phyloP scores from a whole-genome alignment of 345 rosid genomes.

The Eucalyptus cloeziana region DNA sequence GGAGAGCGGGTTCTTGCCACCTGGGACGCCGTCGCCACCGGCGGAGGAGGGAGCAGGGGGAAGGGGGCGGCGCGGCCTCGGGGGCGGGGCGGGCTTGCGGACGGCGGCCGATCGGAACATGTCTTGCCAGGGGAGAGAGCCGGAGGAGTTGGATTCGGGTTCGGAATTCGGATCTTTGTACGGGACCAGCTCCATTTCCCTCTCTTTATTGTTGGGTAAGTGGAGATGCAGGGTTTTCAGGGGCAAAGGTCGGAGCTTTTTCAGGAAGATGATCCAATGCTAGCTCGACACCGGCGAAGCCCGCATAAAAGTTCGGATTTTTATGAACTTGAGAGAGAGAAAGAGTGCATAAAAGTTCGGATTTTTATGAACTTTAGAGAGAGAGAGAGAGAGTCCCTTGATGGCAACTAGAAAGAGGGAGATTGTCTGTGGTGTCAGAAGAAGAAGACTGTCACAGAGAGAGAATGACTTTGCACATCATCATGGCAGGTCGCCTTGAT shows the following conservation, averaged over 20 bases:
- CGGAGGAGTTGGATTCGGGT: slow-evolving; percentile 27
- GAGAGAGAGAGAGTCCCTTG: neutral
- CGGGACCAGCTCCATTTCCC: slow-evolving; percentile 69
- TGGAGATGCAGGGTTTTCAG: neutral
- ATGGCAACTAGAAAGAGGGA: neutral
- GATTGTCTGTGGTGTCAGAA: neutral
- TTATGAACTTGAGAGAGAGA: neutral
- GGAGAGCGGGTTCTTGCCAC: slow-evolving; percentile 14
- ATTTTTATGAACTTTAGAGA: neutral
- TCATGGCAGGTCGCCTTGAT: neutral
- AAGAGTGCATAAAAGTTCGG: neutral
- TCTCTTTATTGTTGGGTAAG: neutral
- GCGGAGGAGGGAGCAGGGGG: neutral
- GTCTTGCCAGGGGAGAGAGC: slow-evolving; percentile 73
- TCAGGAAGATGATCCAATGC: neutral
- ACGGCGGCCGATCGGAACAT: slow-evolving; percentile 89
- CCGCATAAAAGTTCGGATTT: neutral
- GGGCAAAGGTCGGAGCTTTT: neutral
- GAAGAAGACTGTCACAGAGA: neutral
- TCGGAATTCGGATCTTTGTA: slow-evolving; percentile 48
- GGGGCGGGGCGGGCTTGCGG: slow-evolving; percentile 48
- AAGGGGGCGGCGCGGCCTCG: slow-evolving; percentile 3
- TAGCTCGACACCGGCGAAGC: neutral
- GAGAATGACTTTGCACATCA: neutral
- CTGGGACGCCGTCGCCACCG: neutral